phyloP scores from a whole-genome alignment of 352 stramenopile species.

The Globisporangium alternatum region DNA sequence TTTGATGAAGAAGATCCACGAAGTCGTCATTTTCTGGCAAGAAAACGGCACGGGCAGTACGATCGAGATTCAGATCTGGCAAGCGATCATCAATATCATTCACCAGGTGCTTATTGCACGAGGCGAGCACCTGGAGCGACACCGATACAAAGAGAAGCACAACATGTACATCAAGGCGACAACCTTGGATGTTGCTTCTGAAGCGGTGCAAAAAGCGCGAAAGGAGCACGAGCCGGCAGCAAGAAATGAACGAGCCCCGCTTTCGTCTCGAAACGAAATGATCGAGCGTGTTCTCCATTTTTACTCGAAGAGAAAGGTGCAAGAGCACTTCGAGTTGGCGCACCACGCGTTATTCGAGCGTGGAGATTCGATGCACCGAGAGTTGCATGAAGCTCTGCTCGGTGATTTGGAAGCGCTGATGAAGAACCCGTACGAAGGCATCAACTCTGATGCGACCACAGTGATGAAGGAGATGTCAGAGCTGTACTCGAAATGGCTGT shows the following conservation, averaged over 20 bases:
- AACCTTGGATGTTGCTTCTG: slow-evolving; percentile 47
- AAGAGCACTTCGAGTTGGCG: slow-evolving; percentile 62
- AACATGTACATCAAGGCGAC: slow-evolving; percentile 52
- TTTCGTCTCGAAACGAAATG: slow-evolving; percentile 66
- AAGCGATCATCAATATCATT: slow-evolving; percentile 40
- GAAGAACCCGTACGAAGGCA: slow-evolving; percentile 54
- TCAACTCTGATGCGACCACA: slow-evolving; percentile 32
- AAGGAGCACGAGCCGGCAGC: slow-evolving; percentile 14
- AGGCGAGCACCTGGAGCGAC: slow-evolving; percentile 40
- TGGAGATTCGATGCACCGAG: slow-evolving; percentile 17
- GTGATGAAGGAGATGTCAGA: slow-evolving; percentile 53
- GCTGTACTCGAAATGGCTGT: slow-evolving; percentile 57
- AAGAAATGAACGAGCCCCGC: slow-evolving; percentile 23
- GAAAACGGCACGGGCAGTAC: slow-evolving; percentile 36
- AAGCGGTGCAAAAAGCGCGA: slow-evolving; percentile 30
- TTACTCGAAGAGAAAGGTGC: slow-evolving; percentile 50
- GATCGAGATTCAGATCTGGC: slow-evolving; percentile 59
- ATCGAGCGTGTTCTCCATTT: slow-evolving; percentile 67
- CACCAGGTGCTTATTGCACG: slow-evolving; percentile 54
- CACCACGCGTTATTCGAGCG: slow-evolving; percentile 31
- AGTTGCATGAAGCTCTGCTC: slow-evolving; percentile 45
- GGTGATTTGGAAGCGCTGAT: slow-evolving; percentile 46
- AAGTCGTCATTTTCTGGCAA: slow-evolving; percentile 52
- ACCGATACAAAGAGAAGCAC: slow-evolving; percentile 44
- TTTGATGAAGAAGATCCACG: slow-evolving; percentile 39